phyloP scores from a whole-genome alignment of 2,329 filamentous ascomycete genomes.

The Penicillium sp. region DNA sequence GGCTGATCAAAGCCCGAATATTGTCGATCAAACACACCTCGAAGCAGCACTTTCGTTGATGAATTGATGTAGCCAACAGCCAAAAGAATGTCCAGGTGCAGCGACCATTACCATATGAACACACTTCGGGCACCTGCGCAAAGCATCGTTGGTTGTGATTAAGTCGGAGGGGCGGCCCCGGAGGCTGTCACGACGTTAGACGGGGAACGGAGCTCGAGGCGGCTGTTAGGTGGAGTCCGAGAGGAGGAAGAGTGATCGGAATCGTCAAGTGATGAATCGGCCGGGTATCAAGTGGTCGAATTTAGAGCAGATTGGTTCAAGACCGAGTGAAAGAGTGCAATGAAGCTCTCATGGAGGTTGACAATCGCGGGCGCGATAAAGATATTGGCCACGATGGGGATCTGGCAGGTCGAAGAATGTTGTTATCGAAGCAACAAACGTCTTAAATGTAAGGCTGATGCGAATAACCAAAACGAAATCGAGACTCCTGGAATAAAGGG shows the following conservation, averaged over 20 bases:
- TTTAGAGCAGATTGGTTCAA: conserved; percentile 3
- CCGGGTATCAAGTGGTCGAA: not conserved
- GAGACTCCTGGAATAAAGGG: conserved; percentile 6
- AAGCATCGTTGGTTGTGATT: conserved; percentile 16
- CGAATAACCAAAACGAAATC: not conserved
- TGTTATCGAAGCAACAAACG: conserved; percentile 5
- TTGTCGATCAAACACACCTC: conserved; percentile 1
- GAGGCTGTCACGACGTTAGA: conserved; percentile 1
- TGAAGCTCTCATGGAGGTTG: conserved; percentile 5
- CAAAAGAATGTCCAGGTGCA: not conserved
- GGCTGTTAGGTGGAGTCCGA: not conserved
- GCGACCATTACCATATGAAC: conserved; percentile 11
- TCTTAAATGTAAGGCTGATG: not conserved
- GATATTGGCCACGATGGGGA: conserved; percentile 5
- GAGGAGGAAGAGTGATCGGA: not conserved
- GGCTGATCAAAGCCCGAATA: conserved; percentile 1
- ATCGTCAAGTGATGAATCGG: not conserved
- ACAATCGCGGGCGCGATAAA: conserved; percentile 3
- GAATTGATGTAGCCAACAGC: not conserved
- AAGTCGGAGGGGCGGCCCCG: conserved; percentile 5
- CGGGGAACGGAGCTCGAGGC: not conserved
- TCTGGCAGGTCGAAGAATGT: conserved; percentile 2
- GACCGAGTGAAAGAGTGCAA: conserved; percentile 8
- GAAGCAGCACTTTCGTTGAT: not conserved
- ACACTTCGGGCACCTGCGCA: conserved; percentile 2